phyloP scores from a whole-genome alignment of 495 filamentous ascomycete species.

The Parathielavia hyrcaniae region DNA sequence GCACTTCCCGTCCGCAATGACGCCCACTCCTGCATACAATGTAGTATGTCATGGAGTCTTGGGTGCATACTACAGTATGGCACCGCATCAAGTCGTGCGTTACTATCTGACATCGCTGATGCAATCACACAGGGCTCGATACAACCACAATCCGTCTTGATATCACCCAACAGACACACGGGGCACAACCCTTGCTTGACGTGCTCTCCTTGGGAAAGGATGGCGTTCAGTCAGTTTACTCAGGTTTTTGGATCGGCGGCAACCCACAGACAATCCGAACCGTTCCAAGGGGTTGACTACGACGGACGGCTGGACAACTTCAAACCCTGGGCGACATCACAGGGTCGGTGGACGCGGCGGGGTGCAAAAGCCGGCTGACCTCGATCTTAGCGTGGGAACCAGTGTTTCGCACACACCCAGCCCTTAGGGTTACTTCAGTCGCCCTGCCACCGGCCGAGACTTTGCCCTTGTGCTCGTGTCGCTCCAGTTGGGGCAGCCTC shows the following conservation, averaged over 20 bases:
- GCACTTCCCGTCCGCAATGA: slow-evolving; percentile 1
- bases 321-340: neutral
- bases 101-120: slow-evolving; percentile 14
- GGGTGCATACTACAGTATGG: slow-evolving; percentile 11
- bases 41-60: slow-evolving; percentile 9
- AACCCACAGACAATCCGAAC: neutral
- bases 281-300: neutral
- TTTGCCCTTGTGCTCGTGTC: neutral
- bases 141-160: neutral
- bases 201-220: neutral
- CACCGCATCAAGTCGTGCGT: slow-evolving; percentile 13
- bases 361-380: neutral
- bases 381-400: neutral
- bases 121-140: slow-evolving; percentile 14
- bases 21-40: slow-evolving; percentile 13
- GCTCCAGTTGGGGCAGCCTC: neutral
- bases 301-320: neutral
- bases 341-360: neutral
- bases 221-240: neutral
- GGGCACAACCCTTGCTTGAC: neutral
- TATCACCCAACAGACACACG: neutral
- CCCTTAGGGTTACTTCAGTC: neutral
- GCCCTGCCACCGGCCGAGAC: neutral
- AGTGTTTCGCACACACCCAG: neutral
- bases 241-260: neutral